Conservation (phyloP, 345 rosid genomes). For the Eucalyptus pauciflora region DNA sequence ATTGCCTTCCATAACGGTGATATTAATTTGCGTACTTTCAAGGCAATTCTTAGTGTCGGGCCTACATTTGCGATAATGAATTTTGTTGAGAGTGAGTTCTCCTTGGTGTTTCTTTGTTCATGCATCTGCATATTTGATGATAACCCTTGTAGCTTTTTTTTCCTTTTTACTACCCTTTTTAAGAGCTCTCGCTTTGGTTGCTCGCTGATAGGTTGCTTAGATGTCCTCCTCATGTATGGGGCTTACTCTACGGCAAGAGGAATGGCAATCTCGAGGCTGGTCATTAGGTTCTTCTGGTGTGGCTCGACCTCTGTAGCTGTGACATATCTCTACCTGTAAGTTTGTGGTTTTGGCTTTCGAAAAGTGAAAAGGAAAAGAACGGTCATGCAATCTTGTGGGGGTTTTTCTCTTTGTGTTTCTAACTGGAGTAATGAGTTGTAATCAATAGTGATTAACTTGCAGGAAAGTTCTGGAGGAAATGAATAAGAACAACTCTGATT, state of each 20-base stretch:
- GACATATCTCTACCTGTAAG: constrained; percentile 74
- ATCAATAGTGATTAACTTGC: constrained; percentile 10
- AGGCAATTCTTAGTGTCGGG: constrained; percentile 74
- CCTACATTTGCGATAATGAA: constrained; percentile 87
- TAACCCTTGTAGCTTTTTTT: background rate
- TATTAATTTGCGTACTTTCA: constrained; percentile 55
- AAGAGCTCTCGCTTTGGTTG: background rate
- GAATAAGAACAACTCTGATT: constrained; percentile 39
- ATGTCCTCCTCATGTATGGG: constrained; percentile 87
- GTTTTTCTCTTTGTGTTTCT: background rate
- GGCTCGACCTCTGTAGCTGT: constrained; percentile 59
- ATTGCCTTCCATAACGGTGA: constrained; percentile 66
- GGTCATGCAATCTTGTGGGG: background rate
- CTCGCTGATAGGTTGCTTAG: constrained; percentile 51
- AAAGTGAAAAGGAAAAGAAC: background rate
- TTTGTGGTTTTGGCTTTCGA: background rate
- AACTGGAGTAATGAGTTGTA: background rate
- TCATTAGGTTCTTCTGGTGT: constrained; percentile 86
- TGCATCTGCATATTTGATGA: background rate
- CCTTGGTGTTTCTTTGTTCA: background rate
- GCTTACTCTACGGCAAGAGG: constrained; percentile 88
- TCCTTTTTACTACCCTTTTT: background rate
- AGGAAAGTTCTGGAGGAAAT: constrained; percentile 77
- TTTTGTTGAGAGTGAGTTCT: constrained; percentile 62
- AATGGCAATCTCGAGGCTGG: constrained; percentile 94